phyloP scores from a whole-genome alignment of 2,329 filamentous ascomycete species.

The Trichoderma gracile region DNA sequence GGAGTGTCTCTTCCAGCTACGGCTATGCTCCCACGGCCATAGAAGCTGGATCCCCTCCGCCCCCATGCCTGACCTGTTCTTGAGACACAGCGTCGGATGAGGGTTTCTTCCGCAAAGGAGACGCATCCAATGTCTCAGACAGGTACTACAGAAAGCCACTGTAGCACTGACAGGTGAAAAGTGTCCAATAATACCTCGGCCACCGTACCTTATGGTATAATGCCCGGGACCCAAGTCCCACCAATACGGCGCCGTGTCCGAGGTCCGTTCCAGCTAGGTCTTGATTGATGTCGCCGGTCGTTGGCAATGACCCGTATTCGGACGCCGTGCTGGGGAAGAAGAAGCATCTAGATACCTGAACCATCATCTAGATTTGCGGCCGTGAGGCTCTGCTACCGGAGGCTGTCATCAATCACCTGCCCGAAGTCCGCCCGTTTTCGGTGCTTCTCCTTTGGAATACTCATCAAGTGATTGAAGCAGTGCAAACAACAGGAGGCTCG shows the following conservation, averaged over 20 bases:
- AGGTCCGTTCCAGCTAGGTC: not conserved
- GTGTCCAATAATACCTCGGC: not conserved
- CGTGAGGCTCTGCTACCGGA: not conserved
- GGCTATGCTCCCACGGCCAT: not conserved
- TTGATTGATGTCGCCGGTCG: not conserved
- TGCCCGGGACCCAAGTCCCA: conserved; percentile 6
- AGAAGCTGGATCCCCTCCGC: not conserved
- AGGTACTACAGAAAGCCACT: not conserved
- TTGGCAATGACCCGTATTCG: not conserved
- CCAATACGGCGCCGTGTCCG: conserved; percentile 9
- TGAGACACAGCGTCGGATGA: not conserved
- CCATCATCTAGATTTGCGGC: not conserved
- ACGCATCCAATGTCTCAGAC: not conserved
- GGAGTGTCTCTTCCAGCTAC: not conserved
- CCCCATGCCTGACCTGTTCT: not conserved
- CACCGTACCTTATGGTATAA: not conserved
- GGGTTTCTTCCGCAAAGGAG: not conserved
- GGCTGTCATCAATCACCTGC: not conserved
- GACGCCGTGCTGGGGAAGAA: not conserved
- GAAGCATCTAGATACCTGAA: not conserved
- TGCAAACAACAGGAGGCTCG: too few relatives aligned
- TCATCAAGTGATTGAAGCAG: too few relatives aligned
- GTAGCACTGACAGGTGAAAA: not conserved
- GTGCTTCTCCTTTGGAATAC: not conserved
- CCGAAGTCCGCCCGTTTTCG: not conserved